Base-by-base conservation (phyloP, 441 rosid species). In the Sinapis alba region DNA sequence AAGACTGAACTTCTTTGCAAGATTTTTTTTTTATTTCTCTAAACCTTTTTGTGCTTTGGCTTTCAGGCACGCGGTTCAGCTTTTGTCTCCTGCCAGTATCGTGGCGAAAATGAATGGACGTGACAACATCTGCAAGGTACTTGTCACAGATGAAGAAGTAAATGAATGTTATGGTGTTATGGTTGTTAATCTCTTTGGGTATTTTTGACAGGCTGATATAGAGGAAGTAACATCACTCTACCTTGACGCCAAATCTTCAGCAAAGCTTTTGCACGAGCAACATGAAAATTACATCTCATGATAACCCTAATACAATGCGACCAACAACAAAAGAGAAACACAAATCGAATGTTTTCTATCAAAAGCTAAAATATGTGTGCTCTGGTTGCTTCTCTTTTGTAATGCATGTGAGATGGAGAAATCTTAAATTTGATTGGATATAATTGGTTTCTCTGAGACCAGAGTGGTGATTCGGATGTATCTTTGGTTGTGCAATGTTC, bases 241-340 rank as follows among this genome's bases (percentile, higher is more conserved):
- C 80, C 82, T 88, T 11, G 98, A 96, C 60, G 97, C 99, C 78
- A 96, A 93, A 84, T 91, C 99, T 72, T 95, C 99, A 0, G 97
- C 94, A n/a, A 93, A 82, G 85, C 79, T 91, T 67, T 90, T 96
- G 57, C 97, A 90, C 78, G 97, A 91, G 80, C 98, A 91, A 74
- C 88, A 89, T 73, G 94, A 89, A 68, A 95, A 91, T 81, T 96
- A 85, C 84, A 93, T 96, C 71, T 81, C 97, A 38, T 95, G 83
- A 87, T 36, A 67, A 62, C 6, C 57, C 24, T 47, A 15, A 47
- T 47, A 21, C 1, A 47, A 47, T 47, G 54, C 10, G 38, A 32
- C 2, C 38, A 32, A 32, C 0, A 32, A 32, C 38, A 9, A 32
- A 32, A 32, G 38, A 32, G 38, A 32, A 47, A 47, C 24, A 38